Evolutionary conservation across 2,329 filamentous ascomycete species (phyloP).

Genomic region (Ophiognomonia clavigignenti-juglandacearum): DNA sequence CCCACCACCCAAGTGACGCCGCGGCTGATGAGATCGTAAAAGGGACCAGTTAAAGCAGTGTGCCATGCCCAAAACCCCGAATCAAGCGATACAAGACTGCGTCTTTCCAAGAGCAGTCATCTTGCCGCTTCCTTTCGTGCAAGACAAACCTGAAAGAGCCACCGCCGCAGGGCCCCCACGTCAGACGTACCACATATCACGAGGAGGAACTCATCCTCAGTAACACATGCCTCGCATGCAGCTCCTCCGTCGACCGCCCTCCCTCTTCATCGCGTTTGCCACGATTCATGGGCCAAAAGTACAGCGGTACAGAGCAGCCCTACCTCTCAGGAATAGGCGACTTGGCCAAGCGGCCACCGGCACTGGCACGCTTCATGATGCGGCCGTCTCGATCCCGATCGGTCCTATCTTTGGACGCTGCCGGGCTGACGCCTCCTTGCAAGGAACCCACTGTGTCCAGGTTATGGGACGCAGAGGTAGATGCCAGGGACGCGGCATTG

Average conservation of each 20-base stretch:
- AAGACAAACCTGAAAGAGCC: neutral
- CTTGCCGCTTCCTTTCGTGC: neutral
- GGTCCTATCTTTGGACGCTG: slow-evolving; percentile 37
- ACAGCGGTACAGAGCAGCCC: slow-evolving; percentile 28
- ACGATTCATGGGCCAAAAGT: slow-evolving; percentile 15
- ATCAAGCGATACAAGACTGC: neutral
- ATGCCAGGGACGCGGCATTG: slow-evolving; percentile 24
- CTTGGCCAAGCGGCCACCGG: slow-evolving; percentile 66
- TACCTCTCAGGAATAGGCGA: slow-evolving; percentile 59
- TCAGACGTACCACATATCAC: too few relatives aligned
- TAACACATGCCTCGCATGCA: slow-evolving; percentile 12
- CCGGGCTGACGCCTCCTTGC: slow-evolving; percentile 37
- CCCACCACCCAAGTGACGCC: neutral
- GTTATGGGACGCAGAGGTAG: slow-evolving; percentile 24
- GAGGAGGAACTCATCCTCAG: slow-evolving; percentile 12
- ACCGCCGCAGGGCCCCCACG: too few relatives aligned
- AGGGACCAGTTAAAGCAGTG: neutral
- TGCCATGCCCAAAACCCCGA: neutral
- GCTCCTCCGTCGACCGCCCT: neutral
- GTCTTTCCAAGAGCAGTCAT: neutral
- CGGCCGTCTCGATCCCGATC: slow-evolving; percentile 62
- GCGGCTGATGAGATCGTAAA: neutral
- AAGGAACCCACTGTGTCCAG: slow-evolving; percentile 59
- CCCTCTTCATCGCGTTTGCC: slow-evolving; percentile 4
- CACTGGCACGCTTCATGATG: slow-evolving; percentile 74